A percentile compares a stretch with the other conserved stretches of the same genome.
Conservation (phyloP, 331 rosid species). For the Rosa hybrid region DNA sequence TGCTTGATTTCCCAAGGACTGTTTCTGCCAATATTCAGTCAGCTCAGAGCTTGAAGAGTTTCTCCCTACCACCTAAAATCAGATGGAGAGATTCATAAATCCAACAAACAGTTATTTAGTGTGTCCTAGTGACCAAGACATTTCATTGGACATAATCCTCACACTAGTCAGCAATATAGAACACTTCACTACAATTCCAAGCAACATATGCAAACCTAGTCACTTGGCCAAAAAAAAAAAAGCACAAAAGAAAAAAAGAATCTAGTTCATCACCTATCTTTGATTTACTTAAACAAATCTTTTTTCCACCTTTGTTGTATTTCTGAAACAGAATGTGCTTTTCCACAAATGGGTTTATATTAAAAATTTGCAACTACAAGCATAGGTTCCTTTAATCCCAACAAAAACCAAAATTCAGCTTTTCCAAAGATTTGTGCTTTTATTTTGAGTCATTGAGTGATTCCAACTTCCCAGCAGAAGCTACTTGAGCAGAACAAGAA, state of each 20-base stretch:
- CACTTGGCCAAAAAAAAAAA: not conserved
- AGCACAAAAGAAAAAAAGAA: too few species aligned
- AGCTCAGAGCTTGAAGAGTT: slow-evolving; percentile 35
- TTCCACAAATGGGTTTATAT: not conserved
- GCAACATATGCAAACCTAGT: not conserved
- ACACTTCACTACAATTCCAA: not conserved
- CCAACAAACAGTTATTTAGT: not conserved
- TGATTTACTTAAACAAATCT: not conserved
- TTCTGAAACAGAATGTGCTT: slow-evolving; percentile 9
- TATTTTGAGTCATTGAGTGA: not conserved
- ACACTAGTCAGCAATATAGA: not conserved
- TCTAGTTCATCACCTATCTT: slow-evolving; percentile 1
- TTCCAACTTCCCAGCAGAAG: not conserved
- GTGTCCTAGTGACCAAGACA: not conserved
- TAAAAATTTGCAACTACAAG: not conserved
- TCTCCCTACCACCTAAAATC: slow-evolving; percentile 38
- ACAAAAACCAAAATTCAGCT: not conserved
- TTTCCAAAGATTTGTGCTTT: slow-evolving; percentile 4
- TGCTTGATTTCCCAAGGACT: slow-evolving; percentile 34
- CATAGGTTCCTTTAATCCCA: not conserved
- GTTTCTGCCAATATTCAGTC: slow-evolving; percentile 38
- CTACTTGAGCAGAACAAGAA: not conserved
- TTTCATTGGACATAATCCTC: not conserved
- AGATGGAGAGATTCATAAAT: not conserved
- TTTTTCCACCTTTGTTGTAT: not conserved